Conservation (phyloP, 2,329 filamentous ascomycete species). For the Fusarium humuli region DNA sequence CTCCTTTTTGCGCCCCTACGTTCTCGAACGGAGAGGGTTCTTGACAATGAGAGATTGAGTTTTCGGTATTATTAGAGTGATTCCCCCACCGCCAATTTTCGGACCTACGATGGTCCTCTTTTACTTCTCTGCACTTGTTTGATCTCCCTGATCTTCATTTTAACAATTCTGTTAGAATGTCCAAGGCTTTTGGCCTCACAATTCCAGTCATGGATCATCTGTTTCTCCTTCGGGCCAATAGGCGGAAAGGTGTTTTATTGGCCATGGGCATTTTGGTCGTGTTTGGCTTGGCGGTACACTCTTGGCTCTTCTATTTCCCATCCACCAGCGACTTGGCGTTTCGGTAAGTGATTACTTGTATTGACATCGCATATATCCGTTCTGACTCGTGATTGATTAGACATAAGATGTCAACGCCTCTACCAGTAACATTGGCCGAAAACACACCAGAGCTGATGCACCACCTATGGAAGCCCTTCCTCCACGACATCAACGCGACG, state of each 20-base stretch:
- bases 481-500: constrained; percentile 25
- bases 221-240: constrained; percentile 8
- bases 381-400: background rate
- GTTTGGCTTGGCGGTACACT: constrained; percentile 7
- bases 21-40: background rate
- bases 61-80: background rate
- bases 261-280: constrained; percentile 14
- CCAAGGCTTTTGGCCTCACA: background rate
- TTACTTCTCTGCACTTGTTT: background rate
- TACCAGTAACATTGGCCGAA: background rate
- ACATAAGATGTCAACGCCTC: background rate
- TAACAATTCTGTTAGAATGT: too few species aligned
- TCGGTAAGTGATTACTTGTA: background rate
- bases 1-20: too few species aligned
- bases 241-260: constrained; percentile 8
- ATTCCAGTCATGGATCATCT: background rate
- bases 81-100: background rate
- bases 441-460: constrained; percentile 24
- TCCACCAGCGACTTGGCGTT: background rate
- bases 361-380: accelerated
- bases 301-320: constrained; percentile 16
- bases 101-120: background rate
- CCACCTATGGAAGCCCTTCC: constrained; percentile 32
- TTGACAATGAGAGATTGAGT: background rate
- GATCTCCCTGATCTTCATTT: background rate